Base-by-base conservation (phyloP, 208 protist species). In the Endotrypanum monterogeii region DNA sequence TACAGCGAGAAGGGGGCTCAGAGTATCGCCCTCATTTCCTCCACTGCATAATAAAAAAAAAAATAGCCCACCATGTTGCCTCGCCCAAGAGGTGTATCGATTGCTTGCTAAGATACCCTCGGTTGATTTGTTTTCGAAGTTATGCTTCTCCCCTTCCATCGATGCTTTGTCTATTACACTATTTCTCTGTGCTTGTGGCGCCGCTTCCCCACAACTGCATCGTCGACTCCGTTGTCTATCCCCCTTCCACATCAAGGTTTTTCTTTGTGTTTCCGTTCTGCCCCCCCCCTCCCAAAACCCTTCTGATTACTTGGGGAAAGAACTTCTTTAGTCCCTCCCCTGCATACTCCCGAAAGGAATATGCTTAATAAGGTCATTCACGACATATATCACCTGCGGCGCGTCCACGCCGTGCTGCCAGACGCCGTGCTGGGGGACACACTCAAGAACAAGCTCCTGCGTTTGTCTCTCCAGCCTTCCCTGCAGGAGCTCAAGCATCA, bases 361-460 rank as follows among this genome's bases (percentile, higher is more conserved):
- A 95, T 94, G 91, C 76, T 94, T 20, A 84, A 79, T 41, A 79
- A 84, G 32, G 83, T 88, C 35, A 91, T 96, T 57, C 69, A 76
- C 6, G 87, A 94, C 56, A 80, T 97, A 41, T 87, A 91, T 69
- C 83, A 92, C 71, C 80, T 97, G 54, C 87, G 85, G 51, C 82
- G 86, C n/a, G 81, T 95, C 55, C 90, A 97, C 74, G 79, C 79
- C 51, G 69, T 93, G 23, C 32, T 94, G 35, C 78, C 79, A 1
- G 90, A 94, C 57, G 76, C 85, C 8, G 83, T 80, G 48, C 89
- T 97, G 39, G 83, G 82, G 5, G 70, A 88, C 37, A 85, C 82
- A 3, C 80, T 97, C n/a, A 85, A 85, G 62, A 83, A 82, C 46
- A 97, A 93, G 71, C 79, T 97, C 1, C 79, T 74, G 37, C 76